phyloP scores from a whole-genome alignment of 2,329 filamentous ascomycete species.

The Graphiopsis chlorocephala region DNA sequence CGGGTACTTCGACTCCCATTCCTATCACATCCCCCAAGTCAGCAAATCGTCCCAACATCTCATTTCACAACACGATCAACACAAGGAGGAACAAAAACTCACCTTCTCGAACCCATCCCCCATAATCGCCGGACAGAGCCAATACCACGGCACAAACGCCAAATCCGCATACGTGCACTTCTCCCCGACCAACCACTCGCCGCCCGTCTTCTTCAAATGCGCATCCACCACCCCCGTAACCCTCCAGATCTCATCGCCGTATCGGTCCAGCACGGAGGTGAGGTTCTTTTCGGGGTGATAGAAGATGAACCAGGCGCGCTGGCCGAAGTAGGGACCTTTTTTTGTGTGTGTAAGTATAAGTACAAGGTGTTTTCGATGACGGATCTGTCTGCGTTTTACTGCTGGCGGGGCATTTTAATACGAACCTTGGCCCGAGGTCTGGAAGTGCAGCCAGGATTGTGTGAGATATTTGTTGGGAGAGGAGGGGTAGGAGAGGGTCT shows the following conservation, averaged over 20 bases:
- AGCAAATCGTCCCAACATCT: neutral
- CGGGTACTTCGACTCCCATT: slow-evolving; percentile 31
- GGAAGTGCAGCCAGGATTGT: slow-evolving; percentile 35
- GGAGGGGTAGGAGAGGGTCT: slow-evolving; percentile 28
- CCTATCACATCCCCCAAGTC: neutral
- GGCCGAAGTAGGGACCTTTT: slow-evolving; percentile 39
- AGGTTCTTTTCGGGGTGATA: slow-evolving; percentile 44
- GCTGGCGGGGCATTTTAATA: too few relatives aligned
- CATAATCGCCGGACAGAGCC: slow-evolving; percentile 28
- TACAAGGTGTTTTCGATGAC: too few relatives aligned
- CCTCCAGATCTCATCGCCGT: slow-evolving; percentile 44
- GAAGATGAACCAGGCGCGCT: slow-evolving; percentile 43
- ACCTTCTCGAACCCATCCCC: slow-evolving; percentile 25
- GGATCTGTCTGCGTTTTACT: too few relatives aligned
- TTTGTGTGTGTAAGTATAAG: neutral
- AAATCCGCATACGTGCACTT: slow-evolving; percentile 45
- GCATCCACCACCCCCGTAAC: slow-evolving; percentile 46
- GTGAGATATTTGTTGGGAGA: slow-evolving; percentile 26
- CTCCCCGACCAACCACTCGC: slow-evolving; percentile 43
- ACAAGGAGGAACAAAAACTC: neutral
- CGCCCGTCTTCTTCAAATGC: slow-evolving; percentile 34
- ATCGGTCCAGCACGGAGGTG: slow-evolving; percentile 44
- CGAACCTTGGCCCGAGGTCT: slow-evolving; percentile 34
- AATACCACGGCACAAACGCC: slow-evolving; percentile 42
- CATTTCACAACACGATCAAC: too few relatives aligned